Percentiles rank a stretch among this genome's conserved stretches.
Conservation (phyloP, 768 basidiomycete genomes). For the Lactarius tabidus region DNA sequence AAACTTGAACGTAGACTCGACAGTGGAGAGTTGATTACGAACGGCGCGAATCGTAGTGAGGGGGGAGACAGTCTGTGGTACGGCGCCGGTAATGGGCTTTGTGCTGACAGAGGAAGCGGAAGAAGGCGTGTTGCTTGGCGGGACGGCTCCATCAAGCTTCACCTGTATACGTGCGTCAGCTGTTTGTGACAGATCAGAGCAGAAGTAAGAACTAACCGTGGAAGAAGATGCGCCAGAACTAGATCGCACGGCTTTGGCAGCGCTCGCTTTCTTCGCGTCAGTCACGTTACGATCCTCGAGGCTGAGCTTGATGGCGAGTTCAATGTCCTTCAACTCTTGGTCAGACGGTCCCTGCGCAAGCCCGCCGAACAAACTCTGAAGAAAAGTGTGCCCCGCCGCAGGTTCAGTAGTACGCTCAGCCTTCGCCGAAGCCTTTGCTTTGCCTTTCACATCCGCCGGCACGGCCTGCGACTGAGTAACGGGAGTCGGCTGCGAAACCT, state of each 20-base stretch:
- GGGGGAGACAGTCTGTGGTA: not conserved
- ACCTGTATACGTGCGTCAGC: not conserved
- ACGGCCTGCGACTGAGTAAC: not conserved
- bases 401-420: not conserved
- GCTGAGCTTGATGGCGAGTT: conserved; percentile 17
- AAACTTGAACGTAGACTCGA: conserved; percentile 13
- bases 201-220: not conserved
- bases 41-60: conserved; percentile 13
- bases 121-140: not conserved
- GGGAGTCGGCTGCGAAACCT: not conserved
- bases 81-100: not conserved
- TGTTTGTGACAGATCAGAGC: not conserved
- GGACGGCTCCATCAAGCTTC: not conserved
- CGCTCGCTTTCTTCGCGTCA: not conserved
- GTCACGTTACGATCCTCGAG: conserved; percentile 12
- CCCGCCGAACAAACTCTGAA: not conserved
- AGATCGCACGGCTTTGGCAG: not conserved
- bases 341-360: not conserved
- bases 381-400: not conserved
- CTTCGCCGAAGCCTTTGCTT: conserved; percentile 10
- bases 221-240: conserved; percentile 12
- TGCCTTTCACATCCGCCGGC: not conserved
- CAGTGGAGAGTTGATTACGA: conserved; percentile 12
- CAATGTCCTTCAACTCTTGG: conserved; percentile 10
- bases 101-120: not conserved